Conservation (phyloP, 768 basidiomycete species). For the Suillus tomentosus region DNA sequence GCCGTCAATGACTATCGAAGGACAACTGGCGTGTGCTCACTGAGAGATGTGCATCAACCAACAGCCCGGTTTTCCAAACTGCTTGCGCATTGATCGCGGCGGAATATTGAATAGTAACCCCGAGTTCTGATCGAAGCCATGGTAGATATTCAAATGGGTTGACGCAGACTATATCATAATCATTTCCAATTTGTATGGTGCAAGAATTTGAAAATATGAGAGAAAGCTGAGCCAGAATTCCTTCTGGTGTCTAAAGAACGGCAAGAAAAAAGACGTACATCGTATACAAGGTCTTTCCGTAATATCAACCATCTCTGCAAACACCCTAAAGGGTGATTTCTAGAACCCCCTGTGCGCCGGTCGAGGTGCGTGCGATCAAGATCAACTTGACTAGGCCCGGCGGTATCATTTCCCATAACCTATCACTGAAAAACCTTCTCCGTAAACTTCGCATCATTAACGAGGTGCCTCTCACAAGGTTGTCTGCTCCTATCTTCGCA, state of each 20-base stretch:
- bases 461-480: constrained; percentile 40
- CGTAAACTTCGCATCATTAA: neutral
- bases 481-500: constrained; percentile 39
- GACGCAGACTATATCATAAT: constrained; percentile 48
- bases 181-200: constrained; percentile 39
- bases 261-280: constrained; percentile 30
- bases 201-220: constrained; percentile 35
- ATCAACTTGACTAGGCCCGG: constrained; percentile 42
- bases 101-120: constrained; percentile 45
- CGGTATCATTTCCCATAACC: constrained; percentile 50
- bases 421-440: constrained; percentile 34
- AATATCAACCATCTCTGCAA: constrained; percentile 22
- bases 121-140: constrained; percentile 47
- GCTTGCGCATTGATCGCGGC: constrained; percentile 37
- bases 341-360: constrained; percentile 11
- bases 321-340: constrained; percentile 41
- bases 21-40: constrained; percentile 28
- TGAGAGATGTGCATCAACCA: constrained; percentile 62
- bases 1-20: neutral
- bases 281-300: constrained; percentile 41
- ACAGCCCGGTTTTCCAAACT: constrained; percentile 42
- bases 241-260: neutral
- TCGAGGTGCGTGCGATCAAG: neutral
- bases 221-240: constrained; percentile 32
- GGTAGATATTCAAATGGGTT: constrained; percentile 53